A percentile compares a stretch with the other conserved stretches of the same genome.
These are phyloP conservation scores for Trichosporon faecale DNA, from an alignment of 1,284 basidiomycete genomes.

Conservation along the genomic window DNA sequence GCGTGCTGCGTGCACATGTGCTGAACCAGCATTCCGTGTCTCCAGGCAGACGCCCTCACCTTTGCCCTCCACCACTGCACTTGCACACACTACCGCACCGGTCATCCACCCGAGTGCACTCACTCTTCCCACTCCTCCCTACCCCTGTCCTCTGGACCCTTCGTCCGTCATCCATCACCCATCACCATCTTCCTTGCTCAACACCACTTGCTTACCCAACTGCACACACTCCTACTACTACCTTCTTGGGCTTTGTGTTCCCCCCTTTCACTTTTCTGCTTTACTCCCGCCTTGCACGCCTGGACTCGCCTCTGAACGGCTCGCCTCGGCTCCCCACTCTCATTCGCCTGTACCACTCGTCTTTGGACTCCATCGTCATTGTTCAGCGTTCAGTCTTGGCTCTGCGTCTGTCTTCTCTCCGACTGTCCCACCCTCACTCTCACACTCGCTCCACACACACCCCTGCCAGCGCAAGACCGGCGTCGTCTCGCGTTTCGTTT, in stretches of 20 bases:
- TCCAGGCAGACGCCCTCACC: neutral
- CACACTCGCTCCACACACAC: neutral
- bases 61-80: neutral
- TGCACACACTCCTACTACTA: neutral
- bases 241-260: conserved; percentile 2
- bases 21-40: neutral
- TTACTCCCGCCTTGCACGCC: neutral
- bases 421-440: neutral
- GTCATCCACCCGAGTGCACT: neutral
- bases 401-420: neutral
- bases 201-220: neutral
- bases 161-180: neutral
- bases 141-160: neutral
- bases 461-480: neutral
- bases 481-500: neutral
- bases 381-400: neutral
- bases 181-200: neutral
- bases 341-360: neutral
- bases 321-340: neutral
- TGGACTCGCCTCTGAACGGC: neutral
- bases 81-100: neutral
- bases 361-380: neutral
- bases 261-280: neutral
- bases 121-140: conserved; percentile 6
- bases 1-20: neutral